Percentiles rank a stretch among this genome's conserved stretches.
Evolutionary conservation across 2,329 filamentous ascomycete genomes (phyloP).

Genomic region (Phialocephala subalpina): DNA sequence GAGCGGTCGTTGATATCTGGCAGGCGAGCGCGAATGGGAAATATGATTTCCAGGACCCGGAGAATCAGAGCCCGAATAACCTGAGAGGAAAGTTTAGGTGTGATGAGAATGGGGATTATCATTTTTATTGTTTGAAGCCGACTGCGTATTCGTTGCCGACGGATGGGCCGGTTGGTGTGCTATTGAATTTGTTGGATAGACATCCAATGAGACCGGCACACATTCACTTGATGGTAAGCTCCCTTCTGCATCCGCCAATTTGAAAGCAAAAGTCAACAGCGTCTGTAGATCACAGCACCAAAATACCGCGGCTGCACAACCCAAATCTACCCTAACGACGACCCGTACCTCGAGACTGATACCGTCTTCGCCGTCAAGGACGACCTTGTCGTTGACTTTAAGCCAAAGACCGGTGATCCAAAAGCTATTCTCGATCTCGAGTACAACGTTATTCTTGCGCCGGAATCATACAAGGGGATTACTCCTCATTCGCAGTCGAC

Average conservation of each 20-base stretch:
- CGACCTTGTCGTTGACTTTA: constrained; percentile 54
- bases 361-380: constrained; percentile 63
- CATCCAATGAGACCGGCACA: constrained; percentile 65
- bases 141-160: constrained; percentile 49
- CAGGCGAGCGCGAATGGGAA: constrained; percentile 65
- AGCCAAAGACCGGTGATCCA: constrained; percentile 18
- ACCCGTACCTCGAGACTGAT: constrained; percentile 64
- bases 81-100: constrained; percentile 67
- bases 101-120: constrained; percentile 62
- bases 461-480: constrained; percentile 2
- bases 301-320: constrained; percentile 74
- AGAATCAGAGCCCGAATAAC: constrained; percentile 66
- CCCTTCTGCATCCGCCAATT: not conserved
- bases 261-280: too few relatives aligned
- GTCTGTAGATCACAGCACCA: constrained; percentile 61
- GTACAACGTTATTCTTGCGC: constrained; percentile 7
- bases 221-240: constrained; percentile 61
- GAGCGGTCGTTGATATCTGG: constrained; percentile 68
- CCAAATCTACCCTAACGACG: constrained; percentile 77
- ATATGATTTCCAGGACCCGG: constrained; percentile 68
- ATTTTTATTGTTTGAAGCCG: constrained; percentile 55
- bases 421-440: constrained; percentile 12
- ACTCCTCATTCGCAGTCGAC: not conserved
- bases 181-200: constrained; percentile 62
- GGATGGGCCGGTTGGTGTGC: constrained; percentile 60